Evolutionary conservation across 768 basidiomycete species (phyloP), one percentile per base, ranked within the genome.

Genomic region (Wakefieldia striispora): DNA sequence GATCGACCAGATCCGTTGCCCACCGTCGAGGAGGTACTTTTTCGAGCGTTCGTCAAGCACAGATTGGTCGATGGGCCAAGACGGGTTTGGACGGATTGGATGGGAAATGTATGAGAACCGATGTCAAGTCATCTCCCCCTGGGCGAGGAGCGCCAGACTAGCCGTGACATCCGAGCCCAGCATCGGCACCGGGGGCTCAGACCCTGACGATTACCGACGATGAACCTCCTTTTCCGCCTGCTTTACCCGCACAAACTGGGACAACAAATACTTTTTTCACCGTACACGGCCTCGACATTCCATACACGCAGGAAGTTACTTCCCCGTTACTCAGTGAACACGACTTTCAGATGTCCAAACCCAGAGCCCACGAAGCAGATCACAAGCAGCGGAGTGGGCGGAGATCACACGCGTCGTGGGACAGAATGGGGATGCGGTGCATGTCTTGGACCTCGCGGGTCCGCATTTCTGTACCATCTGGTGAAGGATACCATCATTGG

Each of bases 201-300:
- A 8, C n/a, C 17, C 39, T 9, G 41, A 40, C 17, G 3, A 29
- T 29, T 40, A 50, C 47, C 27, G 11, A 43, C 26, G 73, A 73
- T 40, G 72, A 75, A 51, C 78, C 8, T 64, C 66, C 29, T 98
- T 98, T 69, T 93, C 94, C 19, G 87, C 95, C 8, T 84, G 97
- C 4, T 94, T 88, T 70, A 86, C 84, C 12, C 97, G 95, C 72
- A 75, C 70, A 44, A 84, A 81, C 60, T 77, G 97, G 33, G 95
- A 99, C 66, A 98, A 99, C 82, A 97, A 95, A 64, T 99, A 98
- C 71, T n/a, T 95, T 97, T 69, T 98, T 99, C 75, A 79, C 83
- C 29, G 69, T 82, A 0, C 70, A 75, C 27, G 70, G 70, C 26
- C 82, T 97, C 46, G 81, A 95, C 68, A 64, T 95, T 23, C 61